Conservation (phyloP, 257 asterid species). For the Marsdenia floribunda region DNA sequence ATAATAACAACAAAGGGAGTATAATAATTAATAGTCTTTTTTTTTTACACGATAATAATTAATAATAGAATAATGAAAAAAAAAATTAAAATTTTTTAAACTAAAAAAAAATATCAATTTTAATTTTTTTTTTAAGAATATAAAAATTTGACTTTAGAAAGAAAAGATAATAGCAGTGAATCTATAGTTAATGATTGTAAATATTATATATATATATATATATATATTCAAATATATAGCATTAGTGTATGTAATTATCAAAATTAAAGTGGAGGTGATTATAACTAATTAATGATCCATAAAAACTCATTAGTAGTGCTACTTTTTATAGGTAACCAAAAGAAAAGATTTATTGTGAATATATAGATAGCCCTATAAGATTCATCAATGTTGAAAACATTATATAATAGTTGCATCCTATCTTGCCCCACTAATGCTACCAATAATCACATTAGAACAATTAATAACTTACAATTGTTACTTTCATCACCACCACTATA, state of each 20-base stretch:
- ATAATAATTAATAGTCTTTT: no score
- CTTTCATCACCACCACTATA: not conserved
- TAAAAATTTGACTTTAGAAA: no score
- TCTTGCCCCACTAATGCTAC: no score
- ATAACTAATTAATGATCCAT: not conserved
- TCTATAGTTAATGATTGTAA: slow-evolving; percentile 1
- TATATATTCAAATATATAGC: not conserved
- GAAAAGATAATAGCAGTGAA: not conserved
- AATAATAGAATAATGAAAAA: no score
- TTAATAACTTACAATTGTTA: no score
- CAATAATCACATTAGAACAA: no score
- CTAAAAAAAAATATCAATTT: no score
- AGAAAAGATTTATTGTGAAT: not conserved
- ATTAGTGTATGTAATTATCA: not conserved
- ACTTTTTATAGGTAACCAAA: not conserved
- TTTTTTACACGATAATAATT: no score
- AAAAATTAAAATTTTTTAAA: no score
- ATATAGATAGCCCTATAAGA: not conserved
- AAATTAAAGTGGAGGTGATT: not conserved
- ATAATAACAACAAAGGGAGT: no score
- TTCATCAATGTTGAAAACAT: not conserved
- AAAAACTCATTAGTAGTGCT: not conserved
- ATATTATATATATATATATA: no score
- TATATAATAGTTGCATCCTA: not conserved
- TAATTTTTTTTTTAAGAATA: no score